Evolutionary conservation across 2,329 filamentous ascomycete species (phyloP), one percentile per base, ranked within the genome.

Genomic region (Kalaharituber pfeilii): DNA sequence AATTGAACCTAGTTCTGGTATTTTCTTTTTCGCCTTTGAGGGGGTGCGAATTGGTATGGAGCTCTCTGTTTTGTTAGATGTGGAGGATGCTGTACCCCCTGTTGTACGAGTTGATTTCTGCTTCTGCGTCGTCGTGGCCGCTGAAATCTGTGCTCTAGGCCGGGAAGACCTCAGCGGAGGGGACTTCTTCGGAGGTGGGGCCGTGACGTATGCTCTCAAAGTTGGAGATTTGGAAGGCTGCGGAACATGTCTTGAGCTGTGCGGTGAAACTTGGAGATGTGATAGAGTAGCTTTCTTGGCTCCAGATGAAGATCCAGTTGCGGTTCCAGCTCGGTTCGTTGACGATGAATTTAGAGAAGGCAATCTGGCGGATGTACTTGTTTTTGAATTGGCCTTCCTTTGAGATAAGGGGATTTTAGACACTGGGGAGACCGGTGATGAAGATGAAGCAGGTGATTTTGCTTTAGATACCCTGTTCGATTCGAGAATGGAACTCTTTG

Each of bases 151-250:
- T 13, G 42, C 42, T 25, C 42, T 47, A 4, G 42, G 42, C 5
- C 58, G 54, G 27, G 59, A 60, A 26, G 59, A 91, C 64, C 86
- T 78, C 50, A 94, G 70, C 8, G 82, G 79, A 2, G 86, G 86
- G 1, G 87, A 93, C 29, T 81, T 75, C 65, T 84, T 86, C 0
- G 84, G 78, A 18, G 75, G 73, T 44, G 84, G 78, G 29, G 78
- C 72, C 55, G 82, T 77, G 60, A 91, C 84, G 66, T 84, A 85
- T 36, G 84, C 84, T 62, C 82, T 80, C 11, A 91, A 73, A 51
- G 78, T 75, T 45, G 73, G 69, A 62, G 73, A 79, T 62, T 73
- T 77, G 57, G 72, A 75, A 25, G 73, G 66, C 66, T 64, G 59
- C 3, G 57, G 57, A n/a, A 52, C 44, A 30, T 56, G 57, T 33